Evolutionary conservation across 176 grass and related monocot genomes (phyloP).

Genomic region (Thinopyrum elongatum): DNA sequence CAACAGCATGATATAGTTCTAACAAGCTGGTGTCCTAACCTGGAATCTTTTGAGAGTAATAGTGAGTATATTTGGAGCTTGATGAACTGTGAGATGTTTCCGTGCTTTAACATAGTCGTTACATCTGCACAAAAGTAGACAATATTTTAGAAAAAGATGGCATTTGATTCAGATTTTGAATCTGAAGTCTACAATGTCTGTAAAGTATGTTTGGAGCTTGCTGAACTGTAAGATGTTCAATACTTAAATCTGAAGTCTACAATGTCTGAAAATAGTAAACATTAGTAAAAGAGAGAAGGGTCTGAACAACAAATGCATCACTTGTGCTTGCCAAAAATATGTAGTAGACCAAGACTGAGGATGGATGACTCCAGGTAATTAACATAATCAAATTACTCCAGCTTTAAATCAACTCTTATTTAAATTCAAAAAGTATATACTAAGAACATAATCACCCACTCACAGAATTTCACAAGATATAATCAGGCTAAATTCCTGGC

Average conservation of each 20-base stretch:
- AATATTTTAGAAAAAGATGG: not conserved
- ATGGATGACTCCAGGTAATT: constrained; percentile 14
- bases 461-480: not conserved
- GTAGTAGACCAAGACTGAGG: not conserved
- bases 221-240: not conserved
- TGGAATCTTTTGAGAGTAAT: constrained; percentile 98
- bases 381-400: not conserved
- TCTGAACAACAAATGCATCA: constrained; percentile 17
- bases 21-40: constrained; percentile 48
- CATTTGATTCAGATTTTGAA: constrained; percentile 1
- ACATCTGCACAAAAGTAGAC: constrained; percentile 59
- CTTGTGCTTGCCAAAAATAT: not conserved
- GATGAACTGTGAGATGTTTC: constrained; percentile 94
- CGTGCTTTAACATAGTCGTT: constrained; percentile 96
- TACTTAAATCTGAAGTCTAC: not conserved
- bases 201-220: not conserved
- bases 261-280: not conserved
- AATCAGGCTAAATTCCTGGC: not conserved
- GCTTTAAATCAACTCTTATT: constrained; percentile 11
- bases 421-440: constrained; percentile 10
- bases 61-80: constrained; percentile 98
- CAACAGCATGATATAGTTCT: constrained; percentile 19
- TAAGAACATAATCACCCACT: constrained; percentile 10
- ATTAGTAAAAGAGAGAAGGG: not conserved
- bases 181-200: not conserved